A percentile compares a stretch with the other conserved stretches of the same genome.
Evolutionary conservation across 1,284 basidiomycete genomes (phyloP).

Genomic region (Filobasidium uniguttulatum): DNA sequence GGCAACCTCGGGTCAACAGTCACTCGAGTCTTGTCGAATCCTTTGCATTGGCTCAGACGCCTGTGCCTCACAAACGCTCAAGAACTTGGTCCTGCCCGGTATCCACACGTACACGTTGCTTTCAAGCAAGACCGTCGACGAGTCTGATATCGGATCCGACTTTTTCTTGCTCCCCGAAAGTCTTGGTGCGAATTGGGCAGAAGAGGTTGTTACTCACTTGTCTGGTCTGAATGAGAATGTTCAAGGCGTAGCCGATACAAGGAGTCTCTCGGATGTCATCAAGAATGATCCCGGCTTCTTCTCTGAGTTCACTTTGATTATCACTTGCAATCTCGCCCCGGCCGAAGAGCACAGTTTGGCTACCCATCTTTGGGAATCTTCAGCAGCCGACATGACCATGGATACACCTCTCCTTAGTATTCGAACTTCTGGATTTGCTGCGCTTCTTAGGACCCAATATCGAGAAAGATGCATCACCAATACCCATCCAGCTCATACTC

Average conservation of each 20-base stretch:
- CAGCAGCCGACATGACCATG: conserved; percentile 21
- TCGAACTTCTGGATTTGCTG: conserved; percentile 70
- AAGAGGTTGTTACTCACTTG: conserved; percentile 67
- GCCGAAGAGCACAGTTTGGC: conserved; percentile 48
- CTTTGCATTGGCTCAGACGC: conserved; percentile 68
- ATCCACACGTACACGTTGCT: conserved; percentile 82
- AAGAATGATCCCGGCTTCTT: conserved; percentile 44
- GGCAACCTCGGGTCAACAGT: conserved; percentile 86
- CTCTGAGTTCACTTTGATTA: conserved; percentile 57
- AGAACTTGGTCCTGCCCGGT: conserved; percentile 87
- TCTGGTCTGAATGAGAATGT: conserved; percentile 89
- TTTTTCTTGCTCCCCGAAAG: conserved; percentile 76
- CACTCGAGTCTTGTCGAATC: conserved; percentile 70
- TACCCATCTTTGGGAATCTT: conserved; percentile 49
- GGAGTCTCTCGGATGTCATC: conserved; percentile 45
- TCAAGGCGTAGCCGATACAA: conserved; percentile 53
- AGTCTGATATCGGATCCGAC: conserved; percentile 81
- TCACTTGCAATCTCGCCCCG: conserved; percentile 63
- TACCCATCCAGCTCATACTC: conserved; percentile 71
- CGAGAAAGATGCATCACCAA: conserved; percentile 79
- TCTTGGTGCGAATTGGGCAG: conserved; percentile 64
- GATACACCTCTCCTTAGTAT: conserved; percentile 59
- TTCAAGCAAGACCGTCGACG: conserved; percentile 49
- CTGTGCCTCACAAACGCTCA: conserved; percentile 71
- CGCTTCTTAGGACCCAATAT: conserved; percentile 75